phyloP scores from a whole-genome alignment of 345 rosid species.

The Camelina neglecta region DNA sequence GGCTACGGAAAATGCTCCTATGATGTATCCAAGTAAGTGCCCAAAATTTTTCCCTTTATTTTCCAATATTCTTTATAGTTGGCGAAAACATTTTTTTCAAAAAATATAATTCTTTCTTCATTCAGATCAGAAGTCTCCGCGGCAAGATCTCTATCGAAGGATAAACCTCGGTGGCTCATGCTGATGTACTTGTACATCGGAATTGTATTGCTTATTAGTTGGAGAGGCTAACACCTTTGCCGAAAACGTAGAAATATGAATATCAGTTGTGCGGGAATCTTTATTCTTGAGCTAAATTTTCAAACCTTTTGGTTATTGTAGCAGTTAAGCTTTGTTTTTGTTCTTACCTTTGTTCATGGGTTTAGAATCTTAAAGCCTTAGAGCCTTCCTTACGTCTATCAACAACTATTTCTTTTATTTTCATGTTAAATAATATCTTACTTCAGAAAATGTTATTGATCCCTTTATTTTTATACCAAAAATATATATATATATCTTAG shows the following conservation, averaged over 20 bases:
- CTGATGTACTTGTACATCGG: conserved; percentile 50
- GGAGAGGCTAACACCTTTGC: conserved; percentile 47
- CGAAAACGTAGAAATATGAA: background rate
- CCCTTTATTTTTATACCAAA: too few relatives aligned
- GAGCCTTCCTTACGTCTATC: conserved; percentile 13
- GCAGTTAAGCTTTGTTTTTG: conserved; percentile 29
- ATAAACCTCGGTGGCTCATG: conserved; percentile 39
- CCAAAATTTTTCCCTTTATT: background rate
- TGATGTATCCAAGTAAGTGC: conserved; percentile 53
- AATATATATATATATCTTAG: too few relatives aligned
- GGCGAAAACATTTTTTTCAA: background rate
- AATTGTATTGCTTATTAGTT: conserved; percentile 52
- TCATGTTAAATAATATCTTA: background rate
- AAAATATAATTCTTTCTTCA: conserved; percentile 12
- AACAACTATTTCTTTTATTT: background rate
- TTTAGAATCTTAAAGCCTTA: conserved; percentile 37
- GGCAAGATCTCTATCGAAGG: conserved; percentile 42
- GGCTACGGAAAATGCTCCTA: conserved; percentile 62
- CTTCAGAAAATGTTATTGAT: too few relatives aligned
- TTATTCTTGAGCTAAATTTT: conserved; percentile 15
- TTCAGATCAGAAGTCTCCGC: conserved; percentile 54
- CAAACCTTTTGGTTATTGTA: conserved; percentile 39
- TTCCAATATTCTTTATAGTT: background rate
- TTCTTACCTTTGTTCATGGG: conserved; percentile 37
- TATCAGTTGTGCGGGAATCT: conserved; percentile 20